phyloP scores from a whole-genome alignment of 2,329 filamentous ascomycete genomes.

The Hypoxylon sp. region DNA sequence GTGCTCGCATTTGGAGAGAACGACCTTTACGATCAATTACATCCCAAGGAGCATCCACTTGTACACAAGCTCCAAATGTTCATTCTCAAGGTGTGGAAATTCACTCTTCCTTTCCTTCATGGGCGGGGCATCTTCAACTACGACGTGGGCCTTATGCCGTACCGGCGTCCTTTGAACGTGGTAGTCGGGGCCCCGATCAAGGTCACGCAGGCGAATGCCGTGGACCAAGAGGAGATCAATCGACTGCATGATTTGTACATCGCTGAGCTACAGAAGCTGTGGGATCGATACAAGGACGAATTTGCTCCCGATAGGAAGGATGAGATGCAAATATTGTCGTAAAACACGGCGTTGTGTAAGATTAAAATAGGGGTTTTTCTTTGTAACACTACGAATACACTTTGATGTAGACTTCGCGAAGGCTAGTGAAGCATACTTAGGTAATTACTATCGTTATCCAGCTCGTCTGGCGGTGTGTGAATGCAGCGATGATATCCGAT shows the following conservation, averaged over 20 bases:
- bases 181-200: slow-evolving; percentile 87
- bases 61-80: slow-evolving; percentile 86
- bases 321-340: slow-evolving; percentile 73
- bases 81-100: slow-evolving; percentile 87
- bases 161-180: slow-evolving; percentile 86
- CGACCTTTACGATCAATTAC: slow-evolving; percentile 92
- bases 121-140: slow-evolving; percentile 97
- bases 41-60: slow-evolving; percentile 79
- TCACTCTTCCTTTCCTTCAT: slow-evolving; percentile 91
- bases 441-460: slow-evolving; percentile 11
- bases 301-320: slow-evolving; percentile 73
- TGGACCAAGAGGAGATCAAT: slow-evolving; percentile 81
- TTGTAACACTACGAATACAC: slow-evolving; percentile 2
- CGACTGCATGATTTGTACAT: slow-evolving; percentile 84
- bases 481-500: not conserved
- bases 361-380: slow-evolving; percentile 4
- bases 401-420: slow-evolving; percentile 15
- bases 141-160: slow-evolving; percentile 95
- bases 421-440: slow-evolving; percentile 3
- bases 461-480: not conserved
- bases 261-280: slow-evolving; percentile 77
- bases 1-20: slow-evolving; percentile 96
- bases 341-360: slow-evolving; percentile 8
- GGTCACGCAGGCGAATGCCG: slow-evolving; percentile 72
- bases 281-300: slow-evolving; percentile 82